Evolutionary conservation across 495 filamentous ascomycete genomes (phyloP), one percentile per base, ranked within the genome.

Genomic region (Xylaria intraflava): DNA sequence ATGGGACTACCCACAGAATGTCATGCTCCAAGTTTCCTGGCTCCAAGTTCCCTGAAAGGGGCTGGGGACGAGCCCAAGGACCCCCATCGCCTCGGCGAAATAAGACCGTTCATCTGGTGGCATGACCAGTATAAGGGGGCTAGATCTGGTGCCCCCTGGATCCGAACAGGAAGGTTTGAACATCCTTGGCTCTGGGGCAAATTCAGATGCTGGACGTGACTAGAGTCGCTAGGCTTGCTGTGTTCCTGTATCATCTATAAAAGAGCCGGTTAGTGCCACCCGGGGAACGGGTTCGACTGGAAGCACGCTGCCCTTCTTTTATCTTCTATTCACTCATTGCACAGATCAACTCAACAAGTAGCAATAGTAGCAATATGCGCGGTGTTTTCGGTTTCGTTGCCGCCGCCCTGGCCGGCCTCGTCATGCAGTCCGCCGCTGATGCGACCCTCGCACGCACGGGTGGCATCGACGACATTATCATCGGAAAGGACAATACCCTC

Each of bases 401-500:
- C 48, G 65, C 62, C 49, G 42, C 56, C 27, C 46, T 64, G 56
- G 55, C 61, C 27, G 48, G 53, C 16, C 53, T 68, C 51, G 24
- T 64, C 20, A 35, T 53, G 11, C 46, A 55, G 27, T 47, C 62
- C 6, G 17, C 60, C 17, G 65, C 65, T n/a, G 45, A 48, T 6
- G 60, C 65, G 16, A 59, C 65, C 31, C 47, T 65, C 44, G 62
- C 59, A 20, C 46, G 7, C 1, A 57, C 66, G 6, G 66, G 65
- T 16, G 44, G 26, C n/a, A 42, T 36, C 22, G 24, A 46, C 12
- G 51, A 66, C 38, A 20, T 69, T 6, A 24, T 64, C 39, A 57
- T 67, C 16, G 65, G 62, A 7, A n/a, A 56, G 11, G 41, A 59
- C 24, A 69, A 65, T 46, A 67, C 62, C 9, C 11, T 69, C 42